A percentile compares a stretch with the other conserved stretches of the same genome.
Conservation (phyloP, 148 eudicot species). For the Rhododendron vialii region DNA sequence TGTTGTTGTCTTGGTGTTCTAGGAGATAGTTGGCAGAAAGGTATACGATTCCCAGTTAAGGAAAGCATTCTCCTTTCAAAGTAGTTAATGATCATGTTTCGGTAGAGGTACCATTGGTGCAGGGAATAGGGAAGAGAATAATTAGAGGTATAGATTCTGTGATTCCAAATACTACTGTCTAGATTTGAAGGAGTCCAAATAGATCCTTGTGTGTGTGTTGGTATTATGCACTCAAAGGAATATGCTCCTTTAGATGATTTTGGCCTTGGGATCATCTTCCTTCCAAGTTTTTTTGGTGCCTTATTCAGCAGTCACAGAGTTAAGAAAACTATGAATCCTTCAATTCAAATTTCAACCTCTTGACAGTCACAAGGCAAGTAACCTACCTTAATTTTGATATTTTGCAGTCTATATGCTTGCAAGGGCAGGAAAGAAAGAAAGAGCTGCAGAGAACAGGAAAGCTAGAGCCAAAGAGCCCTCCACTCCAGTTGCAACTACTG, state of each 20-base stretch:
- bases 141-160: neutral
- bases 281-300: neutral
- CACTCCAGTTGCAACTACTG: constrained; percentile 23
- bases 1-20: neutral
- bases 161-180: neutral
- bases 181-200: neutral
- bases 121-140: neutral
- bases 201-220: neutral
- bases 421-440: constrained; percentile 47
- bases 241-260: neutral
- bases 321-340: neutral
- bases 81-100: neutral
- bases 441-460: constrained; percentile 25
- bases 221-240: neutral
- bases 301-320: neutral
- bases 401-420: constrained; percentile 73
- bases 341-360: neutral
- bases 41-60: neutral
- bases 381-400: constrained; percentile 4
- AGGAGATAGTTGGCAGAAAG: neutral
- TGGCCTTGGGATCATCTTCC: neutral
- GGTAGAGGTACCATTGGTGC: neutral
- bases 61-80: neutral
- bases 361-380: neutral
- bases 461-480: constrained; percentile 25